Evolutionary conservation across 1,284 basidiomycete species (phyloP), one percentile per base, ranked within the genome.

Genomic region (Meira nashicola): DNA sequence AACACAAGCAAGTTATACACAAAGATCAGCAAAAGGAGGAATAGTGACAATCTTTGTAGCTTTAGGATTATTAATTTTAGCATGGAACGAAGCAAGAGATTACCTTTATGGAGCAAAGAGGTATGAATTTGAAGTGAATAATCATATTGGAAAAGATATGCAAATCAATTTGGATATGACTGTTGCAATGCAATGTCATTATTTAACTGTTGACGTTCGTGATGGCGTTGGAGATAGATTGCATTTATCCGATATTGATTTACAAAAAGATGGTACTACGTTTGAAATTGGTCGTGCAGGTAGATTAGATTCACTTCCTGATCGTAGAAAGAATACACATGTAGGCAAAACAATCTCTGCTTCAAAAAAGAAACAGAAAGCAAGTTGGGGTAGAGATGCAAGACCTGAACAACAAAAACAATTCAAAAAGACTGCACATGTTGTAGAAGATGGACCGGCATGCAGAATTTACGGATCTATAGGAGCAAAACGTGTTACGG

Each of bases 151-250:
- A 14, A 59, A 59, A 3, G 50, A 66, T 12, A 75, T 77, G 68
- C 76, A 76, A 60, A 65, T 77, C 65, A 76, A 76, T 57, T 48
- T 77, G 49, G 74, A 76, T 59, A 64, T 76, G 57, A 75, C 73
- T 1, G 71, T 77, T 2, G 71, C 73, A 0, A 73, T 74, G 66
- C 65, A 68, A 52, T 77, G 74, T 50, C 64, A 70, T 48, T 70
- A 57, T 63, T 81, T 98, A 55, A 88, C 86, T 52, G 86, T 97
- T 21, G 94, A 97, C 77, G 80, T 98, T 52, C 83, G 92, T 54
- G 94, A 98, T 78, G 89, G 89, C 0, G 85, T 94, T 7, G 94
- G 94, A 0, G 94, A 98, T 76, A 82, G 92, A 39, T 76, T 97
- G 33, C 90, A 89, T 77, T 83, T 97, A 58, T 92, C 84, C 67